phyloP scores from a whole-genome alignment of 495 filamentous ascomycete genomes.

The Aspergillus bertholletiae region DNA sequence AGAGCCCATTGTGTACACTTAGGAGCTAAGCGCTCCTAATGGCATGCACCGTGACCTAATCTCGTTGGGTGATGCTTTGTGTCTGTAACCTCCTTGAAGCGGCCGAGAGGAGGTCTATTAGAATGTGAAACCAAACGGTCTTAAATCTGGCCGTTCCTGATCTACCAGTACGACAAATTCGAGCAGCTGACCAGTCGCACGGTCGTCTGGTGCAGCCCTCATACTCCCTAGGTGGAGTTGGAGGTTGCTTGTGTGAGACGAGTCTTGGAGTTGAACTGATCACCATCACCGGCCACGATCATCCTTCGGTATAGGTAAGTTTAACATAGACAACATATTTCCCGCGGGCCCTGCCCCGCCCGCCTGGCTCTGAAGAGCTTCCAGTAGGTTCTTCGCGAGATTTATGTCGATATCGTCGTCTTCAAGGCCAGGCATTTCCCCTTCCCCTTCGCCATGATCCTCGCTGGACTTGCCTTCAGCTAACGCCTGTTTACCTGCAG shows the following conservation, averaged over 20 bases:
- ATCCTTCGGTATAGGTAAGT: conserved; percentile 73
- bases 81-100: neutral
- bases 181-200: neutral
- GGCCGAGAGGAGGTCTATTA: neutral
- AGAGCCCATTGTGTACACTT: neutral
- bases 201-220: neutral
- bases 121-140: neutral
- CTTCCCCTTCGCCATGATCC: conserved; percentile 12
- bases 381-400: conserved; percentile 85
- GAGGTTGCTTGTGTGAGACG: neutral
- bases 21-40: neutral
- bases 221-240: neutral
- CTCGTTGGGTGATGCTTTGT: neutral
- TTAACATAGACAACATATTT: conserved; percentile 83
- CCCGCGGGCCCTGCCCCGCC: conserved; percentile 81
- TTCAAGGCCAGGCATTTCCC: conserved; percentile 30
- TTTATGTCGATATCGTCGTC: conserved; percentile 79
- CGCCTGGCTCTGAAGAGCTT: conserved; percentile 84
- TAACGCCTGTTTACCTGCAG: conserved; percentile 18
- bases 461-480: conserved; percentile 9
- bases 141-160: too few relatives aligned
- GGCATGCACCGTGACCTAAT: neutral
- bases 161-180: too few relatives aligned
- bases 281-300: conserved; percentile 40
- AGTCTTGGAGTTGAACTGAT: neutral